Evolutionary conservation across 805 yeast species (phyloP).

Genomic region (Saturnispora zaruensis): DNA sequence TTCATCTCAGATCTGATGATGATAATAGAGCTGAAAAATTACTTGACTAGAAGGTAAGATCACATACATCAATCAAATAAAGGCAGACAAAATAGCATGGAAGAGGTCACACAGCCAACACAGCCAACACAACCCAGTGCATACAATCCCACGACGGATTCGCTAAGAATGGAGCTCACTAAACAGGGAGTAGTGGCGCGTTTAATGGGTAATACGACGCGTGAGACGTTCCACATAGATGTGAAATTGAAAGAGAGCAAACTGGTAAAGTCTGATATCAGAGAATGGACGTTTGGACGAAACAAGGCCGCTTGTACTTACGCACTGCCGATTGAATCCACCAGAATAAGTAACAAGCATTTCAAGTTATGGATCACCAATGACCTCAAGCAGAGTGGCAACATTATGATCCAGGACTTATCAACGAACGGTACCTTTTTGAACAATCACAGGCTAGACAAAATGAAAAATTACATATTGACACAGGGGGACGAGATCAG

Average conservation of each 20-base stretch:
- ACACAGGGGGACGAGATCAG: constrained; percentile 91
- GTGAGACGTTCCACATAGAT: constrained; percentile 25
- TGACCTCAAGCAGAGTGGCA: constrained; percentile 12
- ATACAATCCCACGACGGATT: constrained; percentile 21
- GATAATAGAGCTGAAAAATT: background rate
- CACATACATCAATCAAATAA: background rate
- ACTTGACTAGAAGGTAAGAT: background rate
- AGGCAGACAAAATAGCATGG: background rate
- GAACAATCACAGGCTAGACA: constrained; percentile 64
- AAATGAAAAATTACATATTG: constrained; percentile 69
- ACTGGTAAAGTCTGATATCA: constrained; percentile 5
- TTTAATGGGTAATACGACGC: constrained; percentile 27
- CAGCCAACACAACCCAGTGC: constrained; percentile 33
- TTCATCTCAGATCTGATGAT: background rate
- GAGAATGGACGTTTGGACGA: constrained; percentile 55
- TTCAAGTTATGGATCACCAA: constrained; percentile 49
- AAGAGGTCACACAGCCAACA: constrained; percentile 23
- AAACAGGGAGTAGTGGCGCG: constrained; percentile 30
- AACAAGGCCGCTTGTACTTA: constrained; percentile 53
- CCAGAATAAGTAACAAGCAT: constrained; percentile 69
- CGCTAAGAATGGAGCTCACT: constrained; percentile 21
- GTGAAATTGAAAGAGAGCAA: constrained; percentile 18
- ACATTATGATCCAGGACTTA: constrained; percentile 53
- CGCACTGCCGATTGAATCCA: constrained; percentile 46
- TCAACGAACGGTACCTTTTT: constrained; percentile 92